These are phyloP conservation scores for Dicorynia guianensis DNA, from an alignment of 306 rosid species.

Conservation along the genomic window DNA sequence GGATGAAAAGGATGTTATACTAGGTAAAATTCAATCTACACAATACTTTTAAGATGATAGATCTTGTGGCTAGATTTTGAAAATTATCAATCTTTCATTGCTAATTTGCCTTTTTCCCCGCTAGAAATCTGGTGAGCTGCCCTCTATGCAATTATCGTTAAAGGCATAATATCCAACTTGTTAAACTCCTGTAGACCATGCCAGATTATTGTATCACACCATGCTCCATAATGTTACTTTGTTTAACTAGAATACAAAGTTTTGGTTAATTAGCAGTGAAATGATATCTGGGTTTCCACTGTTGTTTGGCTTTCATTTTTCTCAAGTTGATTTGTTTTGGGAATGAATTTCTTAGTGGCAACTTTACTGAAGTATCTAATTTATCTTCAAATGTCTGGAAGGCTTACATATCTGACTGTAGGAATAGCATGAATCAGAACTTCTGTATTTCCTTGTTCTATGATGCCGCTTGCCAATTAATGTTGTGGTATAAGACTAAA, in stretches of 20 bases:
- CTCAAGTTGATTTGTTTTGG: background rate
- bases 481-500: no score
- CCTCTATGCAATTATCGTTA: no score
- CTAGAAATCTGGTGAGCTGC: no score
- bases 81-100: no score
- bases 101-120: no score
- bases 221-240: background rate
- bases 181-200: background rate
- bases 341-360: background rate
- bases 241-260: background rate
- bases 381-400: background rate
- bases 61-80: background rate
- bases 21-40: constrained; percentile 5
- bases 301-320: background rate
- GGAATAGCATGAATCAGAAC: constrained; percentile 11
- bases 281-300: background rate
- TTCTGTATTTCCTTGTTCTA: no score
- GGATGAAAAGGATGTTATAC: constrained; percentile 6
- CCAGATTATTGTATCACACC: background rate
- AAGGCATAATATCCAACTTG: background rate
- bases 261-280: background rate
- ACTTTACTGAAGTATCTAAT: background rate
- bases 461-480: no score
- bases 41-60: constrained; percentile 10
- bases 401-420: background rate